phyloP scores from a whole-genome alignment of 2,329 filamentous ascomycete genomes.

The Coniochaeta hoffmannii region DNA sequence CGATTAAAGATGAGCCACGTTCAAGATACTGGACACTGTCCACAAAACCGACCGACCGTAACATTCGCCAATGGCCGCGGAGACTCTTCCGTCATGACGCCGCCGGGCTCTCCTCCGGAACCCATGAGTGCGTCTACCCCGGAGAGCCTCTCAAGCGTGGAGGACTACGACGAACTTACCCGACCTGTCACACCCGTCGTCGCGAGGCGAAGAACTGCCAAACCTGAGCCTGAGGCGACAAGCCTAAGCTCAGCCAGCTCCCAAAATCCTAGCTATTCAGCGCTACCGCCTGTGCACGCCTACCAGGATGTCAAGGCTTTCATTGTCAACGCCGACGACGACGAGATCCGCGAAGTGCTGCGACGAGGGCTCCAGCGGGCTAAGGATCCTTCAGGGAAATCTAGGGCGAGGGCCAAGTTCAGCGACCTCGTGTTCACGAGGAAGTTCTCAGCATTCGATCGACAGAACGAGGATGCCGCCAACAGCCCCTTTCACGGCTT shows the following conservation, averaged over 20 bases:
- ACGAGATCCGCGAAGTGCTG: conserved; percentile 31
- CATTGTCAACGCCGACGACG: conserved; percentile 23
- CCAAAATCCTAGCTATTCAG: conserved; percentile 5
- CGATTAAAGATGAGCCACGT: neutral
- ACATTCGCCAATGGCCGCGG: neutral
- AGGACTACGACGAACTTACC: conserved; percentile 34
- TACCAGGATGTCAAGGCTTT: conserved; percentile 11
- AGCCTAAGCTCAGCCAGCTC: neutral
- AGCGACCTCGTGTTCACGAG: conserved; percentile 61
- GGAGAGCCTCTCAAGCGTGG: conserved; percentile 24
- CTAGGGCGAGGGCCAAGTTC: conserved; percentile 25
- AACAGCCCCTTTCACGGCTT: conserved; percentile 72
- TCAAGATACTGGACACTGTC: neutral
- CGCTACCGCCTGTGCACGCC: conserved; percentile 5
- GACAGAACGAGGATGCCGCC: conserved; percentile 56
- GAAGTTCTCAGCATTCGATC: conserved; percentile 68
- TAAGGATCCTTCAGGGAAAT: conserved; percentile 14
- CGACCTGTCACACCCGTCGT: conserved; percentile 11
- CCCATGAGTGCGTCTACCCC: neutral
- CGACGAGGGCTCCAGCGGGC: conserved; percentile 22
- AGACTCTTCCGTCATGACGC: neutral
- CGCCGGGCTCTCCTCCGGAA: neutral
- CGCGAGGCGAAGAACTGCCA: conserved; percentile 6
- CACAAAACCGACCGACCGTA: neutral
- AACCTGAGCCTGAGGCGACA: neutral